A percentile compares a stretch with the other conserved stretches of the same genome.
These are phyloP conservation scores for Fragaria vesca DNA, from an alignment of 306 rosid species.

Conservation along the genomic window DNA sequence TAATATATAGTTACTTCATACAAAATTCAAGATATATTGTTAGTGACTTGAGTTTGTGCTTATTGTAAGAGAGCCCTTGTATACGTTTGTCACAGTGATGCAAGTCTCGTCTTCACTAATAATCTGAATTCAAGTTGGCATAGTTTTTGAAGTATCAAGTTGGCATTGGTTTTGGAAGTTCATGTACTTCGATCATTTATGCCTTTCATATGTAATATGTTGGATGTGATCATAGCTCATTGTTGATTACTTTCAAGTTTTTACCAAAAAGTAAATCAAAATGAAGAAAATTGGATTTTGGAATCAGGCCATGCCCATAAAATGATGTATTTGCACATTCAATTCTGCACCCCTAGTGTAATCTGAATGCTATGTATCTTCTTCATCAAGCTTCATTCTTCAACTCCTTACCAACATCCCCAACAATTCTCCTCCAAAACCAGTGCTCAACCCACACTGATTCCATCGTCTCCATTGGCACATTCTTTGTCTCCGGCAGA, in stretches of 20 bases:
- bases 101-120: no score
- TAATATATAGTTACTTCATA: no score
- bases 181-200: not conserved
- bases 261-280: no score
- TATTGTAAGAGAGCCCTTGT: not conserved
- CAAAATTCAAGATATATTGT: no score
- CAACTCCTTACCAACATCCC: slow-evolving; percentile 2
- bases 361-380: not conserved
- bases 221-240: not conserved
- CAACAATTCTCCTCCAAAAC: slow-evolving; percentile 57
- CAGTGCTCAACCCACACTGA: slow-evolving; percentile 53
- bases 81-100: no score
- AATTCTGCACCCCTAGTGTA: not conserved
- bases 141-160: no score
- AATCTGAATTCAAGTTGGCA: no score
- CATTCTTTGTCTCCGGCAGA: slow-evolving; percentile 61
- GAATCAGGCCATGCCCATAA: not conserved
- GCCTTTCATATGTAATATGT: not conserved
- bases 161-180: no score
- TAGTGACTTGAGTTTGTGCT: not conserved
- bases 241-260: no score
- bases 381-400: slow-evolving; percentile 7
- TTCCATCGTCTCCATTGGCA: slow-evolving; percentile 64
- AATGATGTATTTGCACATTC: no score
- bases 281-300: no score